Conservation (phyloP, 106 monocot species). For the Vanilla planifolia region DNA sequence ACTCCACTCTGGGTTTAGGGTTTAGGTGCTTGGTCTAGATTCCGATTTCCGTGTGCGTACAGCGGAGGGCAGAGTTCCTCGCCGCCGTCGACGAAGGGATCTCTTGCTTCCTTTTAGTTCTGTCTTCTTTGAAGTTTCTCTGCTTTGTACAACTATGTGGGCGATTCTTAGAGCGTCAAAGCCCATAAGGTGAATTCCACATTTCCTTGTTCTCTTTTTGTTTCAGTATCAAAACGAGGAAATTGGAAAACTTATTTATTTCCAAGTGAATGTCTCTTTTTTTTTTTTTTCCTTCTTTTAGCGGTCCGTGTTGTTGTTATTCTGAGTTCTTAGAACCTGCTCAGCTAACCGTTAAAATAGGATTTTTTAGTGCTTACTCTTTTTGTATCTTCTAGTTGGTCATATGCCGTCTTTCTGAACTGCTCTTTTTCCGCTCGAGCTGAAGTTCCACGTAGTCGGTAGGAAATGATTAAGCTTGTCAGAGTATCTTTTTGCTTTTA, state of each 20-base stretch:
- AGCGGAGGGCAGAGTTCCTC: too few species aligned
- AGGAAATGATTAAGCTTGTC: too few species aligned
- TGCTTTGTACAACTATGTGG: conserved; percentile 1
- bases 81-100: too few species aligned
- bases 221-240: background rate
- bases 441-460: too few species aligned
- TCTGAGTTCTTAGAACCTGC: background rate
- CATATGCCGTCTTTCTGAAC: background rate
- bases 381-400: background rate
- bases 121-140: too few species aligned
- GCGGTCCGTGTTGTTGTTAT: background rate
- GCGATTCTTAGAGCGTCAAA: background rate
- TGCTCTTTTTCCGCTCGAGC: too few species aligned
- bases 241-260: background rate
- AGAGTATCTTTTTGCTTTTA: background rate
- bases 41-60: too few species aligned
- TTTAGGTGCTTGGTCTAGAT: too few species aligned
- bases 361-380: background rate
- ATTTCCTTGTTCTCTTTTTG: background rate
- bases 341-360: background rate
- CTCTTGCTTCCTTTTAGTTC: too few species aligned
- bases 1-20: too few species aligned
- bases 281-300: too few species aligned
- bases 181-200: background rate
- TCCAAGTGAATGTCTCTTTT: background rate